A percentile compares a stretch with the other conserved stretches of the same genome.
These are phyloP conservation scores for Oryza rufipogon DNA, from an alignment of 176 grass and related monocot genomes.

Conservation along the genomic window DNA sequence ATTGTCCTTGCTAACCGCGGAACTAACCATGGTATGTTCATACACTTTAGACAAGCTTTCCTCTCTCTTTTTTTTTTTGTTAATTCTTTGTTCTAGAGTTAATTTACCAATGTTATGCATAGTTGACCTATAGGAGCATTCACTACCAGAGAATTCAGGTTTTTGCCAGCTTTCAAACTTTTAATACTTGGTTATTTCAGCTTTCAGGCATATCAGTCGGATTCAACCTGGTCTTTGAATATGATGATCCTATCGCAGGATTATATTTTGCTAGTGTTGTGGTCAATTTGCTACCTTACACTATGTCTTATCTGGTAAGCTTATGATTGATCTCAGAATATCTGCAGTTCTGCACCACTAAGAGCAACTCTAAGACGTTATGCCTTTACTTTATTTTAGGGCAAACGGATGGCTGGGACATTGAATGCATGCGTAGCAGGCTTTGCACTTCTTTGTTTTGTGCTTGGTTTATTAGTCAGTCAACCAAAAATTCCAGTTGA, in stretches of 20 bases:
- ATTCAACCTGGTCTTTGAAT: constrained; percentile 62
- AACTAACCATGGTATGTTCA: constrained; percentile 63
- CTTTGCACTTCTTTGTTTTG: constrained; percentile 70
- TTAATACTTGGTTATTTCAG: constrained; percentile 41
- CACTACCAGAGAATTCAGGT: background rate
- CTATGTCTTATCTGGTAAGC: constrained; percentile 57
- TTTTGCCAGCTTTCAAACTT: constrained; percentile 10
- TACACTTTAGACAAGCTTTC: background rate
- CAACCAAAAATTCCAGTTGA: constrained; percentile 73
- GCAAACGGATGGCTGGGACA: constrained; percentile 44
- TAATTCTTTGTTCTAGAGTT: constrained; percentile 2
- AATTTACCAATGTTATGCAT: background rate
- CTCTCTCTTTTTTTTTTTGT: background rate
- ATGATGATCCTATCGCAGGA: constrained; percentile 47
- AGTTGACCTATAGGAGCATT: background rate
- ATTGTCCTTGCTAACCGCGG: constrained; percentile 67
- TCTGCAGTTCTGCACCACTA: background rate
- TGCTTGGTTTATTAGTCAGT: constrained; percentile 72
- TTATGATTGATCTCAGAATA: background rate
- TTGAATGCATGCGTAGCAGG: constrained; percentile 58
- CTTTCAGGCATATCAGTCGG: constrained; percentile 70
- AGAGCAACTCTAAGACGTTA: background rate
- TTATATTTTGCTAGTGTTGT: constrained; percentile 52
- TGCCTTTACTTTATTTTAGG: constrained; percentile 50
- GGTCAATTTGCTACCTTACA: constrained; percentile 58